A percentile compares a stretch with the other conserved stretches of the same genome.
Conservation (phyloP, 768 basidiomycete genomes). For the Leccinum disarticulatum region DNA sequence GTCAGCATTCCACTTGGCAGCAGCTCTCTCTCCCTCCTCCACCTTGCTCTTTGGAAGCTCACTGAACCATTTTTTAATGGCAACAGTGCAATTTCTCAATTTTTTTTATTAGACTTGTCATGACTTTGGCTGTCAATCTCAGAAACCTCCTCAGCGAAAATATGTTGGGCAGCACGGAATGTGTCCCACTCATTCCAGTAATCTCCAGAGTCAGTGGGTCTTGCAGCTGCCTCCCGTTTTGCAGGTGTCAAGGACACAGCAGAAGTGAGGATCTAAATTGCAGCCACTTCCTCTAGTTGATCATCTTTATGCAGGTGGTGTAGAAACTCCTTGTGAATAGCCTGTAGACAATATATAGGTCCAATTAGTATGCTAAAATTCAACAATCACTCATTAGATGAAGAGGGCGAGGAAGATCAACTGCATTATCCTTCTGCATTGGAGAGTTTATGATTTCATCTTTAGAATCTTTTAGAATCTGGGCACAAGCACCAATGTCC, state of each 20-base stretch:
- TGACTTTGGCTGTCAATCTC: neutral
- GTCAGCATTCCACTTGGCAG: too few relatives aligned
- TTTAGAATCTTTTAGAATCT: neutral
- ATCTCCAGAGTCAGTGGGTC: neutral
- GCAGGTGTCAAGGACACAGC: neutral
- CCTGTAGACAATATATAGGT: neutral
- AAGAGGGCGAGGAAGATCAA: neutral
- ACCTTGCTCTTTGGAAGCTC: too few relatives aligned
- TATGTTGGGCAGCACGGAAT: neutral
- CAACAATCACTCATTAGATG: neutral
- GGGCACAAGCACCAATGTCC: neutral
- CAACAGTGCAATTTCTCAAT: neutral
- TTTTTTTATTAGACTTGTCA: neutral
- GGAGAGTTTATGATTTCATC: neutral
- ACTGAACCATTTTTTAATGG: neutral
- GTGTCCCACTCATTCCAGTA: neutral
- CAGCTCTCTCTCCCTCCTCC: too few relatives aligned
- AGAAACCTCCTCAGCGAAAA: neutral
- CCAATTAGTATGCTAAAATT: neutral
- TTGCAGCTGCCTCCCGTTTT: neutral
- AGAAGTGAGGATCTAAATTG: neutral
- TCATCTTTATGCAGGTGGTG: neutral
- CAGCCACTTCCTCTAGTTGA: neutral
- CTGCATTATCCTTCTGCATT: neutral
- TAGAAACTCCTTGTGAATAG: neutral